phyloP scores from a whole-genome alignment of 192 early-diverging fungal genomes.

The Coemansia guatemalensis region DNA sequence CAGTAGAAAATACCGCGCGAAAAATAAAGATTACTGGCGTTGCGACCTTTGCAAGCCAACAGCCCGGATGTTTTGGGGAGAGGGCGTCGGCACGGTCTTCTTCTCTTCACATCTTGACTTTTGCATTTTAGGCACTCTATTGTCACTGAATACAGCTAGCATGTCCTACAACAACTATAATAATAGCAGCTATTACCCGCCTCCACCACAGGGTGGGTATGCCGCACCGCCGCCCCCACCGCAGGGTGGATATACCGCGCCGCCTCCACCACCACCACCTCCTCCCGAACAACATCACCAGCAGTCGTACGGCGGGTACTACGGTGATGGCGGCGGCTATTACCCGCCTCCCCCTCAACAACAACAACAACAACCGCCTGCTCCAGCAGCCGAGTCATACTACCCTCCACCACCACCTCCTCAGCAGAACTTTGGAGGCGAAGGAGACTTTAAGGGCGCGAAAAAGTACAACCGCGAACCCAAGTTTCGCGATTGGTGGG shows the following conservation, averaged over 20 bases:
- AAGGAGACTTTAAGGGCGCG: conserved; percentile 36
- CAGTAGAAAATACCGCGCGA: too few relatives aligned
- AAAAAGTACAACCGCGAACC: conserved; percentile 52
- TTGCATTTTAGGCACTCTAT: background rate
- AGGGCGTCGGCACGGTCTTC: background rate
- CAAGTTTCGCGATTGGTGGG: conserved; percentile 56
- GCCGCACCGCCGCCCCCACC: conserved; percentile 9
- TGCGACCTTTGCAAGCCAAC: too few relatives aligned
- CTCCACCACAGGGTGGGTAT: conserved; percentile 22
- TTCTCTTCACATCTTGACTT: background rate
- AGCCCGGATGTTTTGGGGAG: too few relatives aligned
- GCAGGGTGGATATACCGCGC: conserved; percentile 1
- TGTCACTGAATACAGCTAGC: too few relatives aligned
- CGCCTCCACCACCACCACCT: conserved; percentile 10
- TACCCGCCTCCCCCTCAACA: conserved; percentile 20
- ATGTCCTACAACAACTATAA: conserved; percentile 35
- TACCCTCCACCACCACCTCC: conserved; percentile 5
- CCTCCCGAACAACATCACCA: conserved; percentile 9
- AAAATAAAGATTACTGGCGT: too few relatives aligned
- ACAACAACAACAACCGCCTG: conserved; percentile 17
- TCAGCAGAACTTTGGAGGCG: conserved; percentile 17
- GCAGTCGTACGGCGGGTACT: conserved; percentile 11
- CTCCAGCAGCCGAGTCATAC: conserved; percentile 12
- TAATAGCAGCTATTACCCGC: conserved; percentile 19
- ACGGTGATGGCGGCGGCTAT: conserved; percentile 8